Evolutionary conservation across 495 filamentous ascomycete genomes (phyloP), one percentile per base, ranked within the genome.

Genomic region (Aspergillus leporis): DNA sequence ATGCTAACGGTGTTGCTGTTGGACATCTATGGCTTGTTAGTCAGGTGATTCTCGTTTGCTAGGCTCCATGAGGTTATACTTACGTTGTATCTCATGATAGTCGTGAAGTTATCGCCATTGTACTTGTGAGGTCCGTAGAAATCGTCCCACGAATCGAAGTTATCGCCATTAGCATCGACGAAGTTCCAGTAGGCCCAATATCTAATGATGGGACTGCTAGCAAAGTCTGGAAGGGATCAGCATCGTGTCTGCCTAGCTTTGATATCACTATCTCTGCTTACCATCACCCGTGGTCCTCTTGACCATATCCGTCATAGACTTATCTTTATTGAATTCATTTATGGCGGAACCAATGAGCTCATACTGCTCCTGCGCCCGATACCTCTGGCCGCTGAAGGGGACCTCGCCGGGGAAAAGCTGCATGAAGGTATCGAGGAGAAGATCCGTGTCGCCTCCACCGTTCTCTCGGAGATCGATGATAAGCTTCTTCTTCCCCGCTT

Each of bases 381-480:
- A 61, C n/a, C 78, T 71, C 58, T 67, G 71, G 4, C 76, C 81
- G 9, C 62, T 69, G 58, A 73, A 82, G 18, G 78, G 72, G 23
- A 70, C 63, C 16, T 74, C 69, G 10, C 66, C 66, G 10, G 81
- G 80, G 65, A 85, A 85, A 66, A 85, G 81, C 45, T 74, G 77
- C 62, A 74, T 78, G 67, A 84, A 84, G 6, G 73, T 67, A 58
- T 82, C 79, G 23, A 70, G 66, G 36, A 77, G 78, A 23, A 79
- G 67, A 3, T 73, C 57, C 4, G 68, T 61, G 23, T 64, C 55
- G 3, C 81, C 81, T 13, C 81, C 81, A 21, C 30, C 48, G 57
- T 85, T 85, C 46, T 74, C 66, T 46, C 81, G 77, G 0, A 85
- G 63, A 65, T 85, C 81, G 38, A 85, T 78, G 40, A 85, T 70